Evolutionary conservation across 2,329 filamentous ascomycete species (phyloP), one percentile per base, ranked within the genome.

Genomic region (Scedosporium aurantiacum): DNA sequence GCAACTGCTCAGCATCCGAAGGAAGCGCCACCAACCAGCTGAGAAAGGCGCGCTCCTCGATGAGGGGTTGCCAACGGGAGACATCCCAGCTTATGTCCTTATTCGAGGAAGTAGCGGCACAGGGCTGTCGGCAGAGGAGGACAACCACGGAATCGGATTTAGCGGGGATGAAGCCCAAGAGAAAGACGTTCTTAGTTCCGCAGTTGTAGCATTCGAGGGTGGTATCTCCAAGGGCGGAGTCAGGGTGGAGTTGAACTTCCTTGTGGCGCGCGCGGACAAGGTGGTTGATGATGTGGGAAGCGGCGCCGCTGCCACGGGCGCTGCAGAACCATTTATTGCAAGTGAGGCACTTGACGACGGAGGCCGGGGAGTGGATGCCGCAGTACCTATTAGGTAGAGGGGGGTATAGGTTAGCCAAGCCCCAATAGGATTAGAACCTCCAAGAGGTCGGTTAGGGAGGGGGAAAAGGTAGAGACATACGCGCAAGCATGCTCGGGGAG

Each of bases 11-110:
- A 67, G 94, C 90, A 70, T 99, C 95, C 40, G 89, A 90, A 1
- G 94, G 94, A 8, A 89, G 81, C 55, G 86, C 85, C 6, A 99
- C 93, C 25, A 99, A 89, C 94, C 94, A 99, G 45, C 88, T 83
- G 43, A 99, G 76, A 72, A 99, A 99, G 16, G 91, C 94, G 58
- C 94, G 90, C 70, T 99, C 94, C 74, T 97, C 92, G 66, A 99
- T 97, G 63, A 99, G 80, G 12, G 94, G 94, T 72, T 97, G 92
- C 94, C 94, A 99, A 71, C 92, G 86, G 27, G 93, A 96, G 5
- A 92, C 95, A 73, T 99, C 94, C 94, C 94, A 99, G 73, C 94
- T 99, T 92, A 99, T 97, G 70, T 99, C 94, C 76, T 99, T 99
- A 66, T 91, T 93, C 40, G 94, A 97, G 1, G 92, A 89, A 76